phyloP scores from a whole-genome alignment of 371 early-diverging fungal genomes.

The Mortierella sp. region DNA sequence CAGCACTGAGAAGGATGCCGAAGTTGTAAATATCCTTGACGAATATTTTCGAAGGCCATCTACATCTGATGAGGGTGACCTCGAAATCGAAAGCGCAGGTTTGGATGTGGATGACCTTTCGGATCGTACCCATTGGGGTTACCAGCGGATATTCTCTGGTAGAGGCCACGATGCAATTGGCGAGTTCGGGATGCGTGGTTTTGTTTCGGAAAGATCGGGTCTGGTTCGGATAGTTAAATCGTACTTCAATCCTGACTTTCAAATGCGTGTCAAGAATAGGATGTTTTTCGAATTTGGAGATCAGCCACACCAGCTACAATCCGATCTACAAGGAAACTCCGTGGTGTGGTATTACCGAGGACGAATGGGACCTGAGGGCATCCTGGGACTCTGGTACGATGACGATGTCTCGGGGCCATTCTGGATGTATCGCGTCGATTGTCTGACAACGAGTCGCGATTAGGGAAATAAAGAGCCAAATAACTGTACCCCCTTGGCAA shows the following conservation, averaged over 20 bases:
- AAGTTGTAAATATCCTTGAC: background rate
- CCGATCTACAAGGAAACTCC: background rate
- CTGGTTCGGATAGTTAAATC: slow-evolving; percentile 21
- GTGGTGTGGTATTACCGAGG: slow-evolving; percentile 22
- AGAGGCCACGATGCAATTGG: slow-evolving; percentile 18
- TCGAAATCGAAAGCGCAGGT: background rate
- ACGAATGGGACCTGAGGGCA: slow-evolving; percentile 2
- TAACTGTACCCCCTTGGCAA: too few relatives aligned
- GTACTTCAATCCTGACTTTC: slow-evolving; percentile 11
- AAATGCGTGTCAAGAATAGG: background rate
- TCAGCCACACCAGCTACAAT: slow-evolving; percentile 1
- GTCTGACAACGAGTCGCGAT: background rate
- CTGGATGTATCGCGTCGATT: slow-evolving; percentile 13
- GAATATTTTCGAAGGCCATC: slow-evolving; percentile 3
- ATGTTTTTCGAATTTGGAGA: slow-evolving; percentile 18
- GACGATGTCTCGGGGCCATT: slow-evolving; percentile 26
- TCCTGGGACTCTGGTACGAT: slow-evolving; percentile 19
- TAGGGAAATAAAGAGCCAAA: too few relatives aligned
- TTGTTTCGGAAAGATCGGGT: slow-evolving; percentile 20
- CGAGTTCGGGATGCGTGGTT: slow-evolving; percentile 20
- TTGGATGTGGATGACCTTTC: slow-evolving; percentile 10
- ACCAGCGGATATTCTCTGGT: slow-evolving; percentile 33
- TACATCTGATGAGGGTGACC: background rate
- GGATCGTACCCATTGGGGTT: slow-evolving; percentile 6
- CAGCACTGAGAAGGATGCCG: background rate